Conservation (phyloP, 140 eudicot species). For the Cichorium intybus region DNA sequence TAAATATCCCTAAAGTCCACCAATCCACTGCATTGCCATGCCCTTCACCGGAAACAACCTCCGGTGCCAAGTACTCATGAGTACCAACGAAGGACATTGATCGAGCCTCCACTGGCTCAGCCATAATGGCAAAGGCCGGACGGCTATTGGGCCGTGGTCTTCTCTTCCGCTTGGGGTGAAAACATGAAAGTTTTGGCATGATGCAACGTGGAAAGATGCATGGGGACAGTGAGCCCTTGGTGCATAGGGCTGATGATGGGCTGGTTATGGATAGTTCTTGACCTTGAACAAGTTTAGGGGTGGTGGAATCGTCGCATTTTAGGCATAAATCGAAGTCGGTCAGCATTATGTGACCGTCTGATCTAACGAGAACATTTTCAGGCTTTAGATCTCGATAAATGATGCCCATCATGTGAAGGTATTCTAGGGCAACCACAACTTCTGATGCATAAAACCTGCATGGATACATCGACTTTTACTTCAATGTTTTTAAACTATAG, state of each 20-base stretch:
- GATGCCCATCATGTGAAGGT: constrained; percentile 82
- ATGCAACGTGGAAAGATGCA: constrained; percentile 50
- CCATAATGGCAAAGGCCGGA: constrained; percentile 44
- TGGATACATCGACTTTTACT: constrained; percentile 1
- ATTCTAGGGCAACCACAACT: constrained; percentile 73
- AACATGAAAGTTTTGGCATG: constrained; percentile 52
- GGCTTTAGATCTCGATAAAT: constrained; percentile 78
- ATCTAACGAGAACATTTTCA: constrained; percentile 70
- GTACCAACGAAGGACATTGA: constrained; percentile 94
- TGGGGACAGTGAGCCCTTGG: constrained; percentile 22
- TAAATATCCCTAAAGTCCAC: constrained; percentile 85
- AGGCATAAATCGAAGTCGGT: constrained; percentile 83
- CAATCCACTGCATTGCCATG: constrained; percentile 90
- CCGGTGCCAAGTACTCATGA: constrained; percentile 78
- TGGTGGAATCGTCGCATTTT: constrained; percentile 43
- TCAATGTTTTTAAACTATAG: neutral
- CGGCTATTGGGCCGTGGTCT: constrained; percentile 21
- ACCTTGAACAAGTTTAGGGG: constrained; percentile 49
- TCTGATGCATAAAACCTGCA: constrained; percentile 86
- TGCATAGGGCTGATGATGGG: constrained; percentile 9
- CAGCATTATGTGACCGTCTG: constrained; percentile 83
- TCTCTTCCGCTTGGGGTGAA: constrained; percentile 32
- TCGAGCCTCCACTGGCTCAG: constrained; percentile 76
- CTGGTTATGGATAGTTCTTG: constrained; percentile 31
- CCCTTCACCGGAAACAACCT: constrained; percentile 78